A percentile compares a stretch with the other conserved stretches of the same genome.
phyloP scores from a whole-genome alignment of 2,329 filamentous ascomycete genomes.

The Botrytis pseudocinerea region DNA sequence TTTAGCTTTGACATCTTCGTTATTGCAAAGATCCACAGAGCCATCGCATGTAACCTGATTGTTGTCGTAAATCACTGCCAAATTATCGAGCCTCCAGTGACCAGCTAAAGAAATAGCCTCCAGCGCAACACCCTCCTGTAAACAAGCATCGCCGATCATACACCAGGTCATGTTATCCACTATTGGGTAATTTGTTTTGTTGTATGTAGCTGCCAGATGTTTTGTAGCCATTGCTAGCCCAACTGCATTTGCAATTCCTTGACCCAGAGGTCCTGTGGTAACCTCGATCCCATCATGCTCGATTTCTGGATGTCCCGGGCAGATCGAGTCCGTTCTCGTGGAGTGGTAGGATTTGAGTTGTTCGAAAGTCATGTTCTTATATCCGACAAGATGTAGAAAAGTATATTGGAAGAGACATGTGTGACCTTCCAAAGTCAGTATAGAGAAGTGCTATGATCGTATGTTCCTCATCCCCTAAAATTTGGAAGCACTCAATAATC shows the following conservation, averaged over 20 bases:
- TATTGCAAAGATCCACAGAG: slow-evolving; percentile 48
- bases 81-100: slow-evolving; percentile 50
- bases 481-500: background rate
- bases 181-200: slow-evolving; percentile 46
- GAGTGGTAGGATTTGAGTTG: slow-evolving; percentile 51
- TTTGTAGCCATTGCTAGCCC: slow-evolving; percentile 53
- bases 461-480: too few relatives aligned
- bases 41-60: slow-evolving; percentile 55
- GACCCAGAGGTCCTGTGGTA: slow-evolving; percentile 53
- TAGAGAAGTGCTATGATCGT: background rate
- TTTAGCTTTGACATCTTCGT: slow-evolving; percentile 52
- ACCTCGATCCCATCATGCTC: slow-evolving; percentile 53
- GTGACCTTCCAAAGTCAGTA: slow-evolving; percentile 41
- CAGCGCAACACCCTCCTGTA: slow-evolving; percentile 51
- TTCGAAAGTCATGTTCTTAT: slow-evolving; percentile 49
- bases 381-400: slow-evolving; percentile 49
- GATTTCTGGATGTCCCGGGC: slow-evolving; percentile 51
- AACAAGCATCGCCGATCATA: slow-evolving; percentile 52
- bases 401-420: slow-evolving; percentile 49
- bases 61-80: slow-evolving; percentile 54
- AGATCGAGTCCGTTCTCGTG: slow-evolving; percentile 40
- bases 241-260: slow-evolving; percentile 53
- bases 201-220: slow-evolving; percentile 50
- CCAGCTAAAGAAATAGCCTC: slow-evolving; percentile 53
- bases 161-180: slow-evolving; percentile 51